phyloP scores from a whole-genome alignment of 805 yeast genomes.

The Cyberlindnera maritima region DNA sequence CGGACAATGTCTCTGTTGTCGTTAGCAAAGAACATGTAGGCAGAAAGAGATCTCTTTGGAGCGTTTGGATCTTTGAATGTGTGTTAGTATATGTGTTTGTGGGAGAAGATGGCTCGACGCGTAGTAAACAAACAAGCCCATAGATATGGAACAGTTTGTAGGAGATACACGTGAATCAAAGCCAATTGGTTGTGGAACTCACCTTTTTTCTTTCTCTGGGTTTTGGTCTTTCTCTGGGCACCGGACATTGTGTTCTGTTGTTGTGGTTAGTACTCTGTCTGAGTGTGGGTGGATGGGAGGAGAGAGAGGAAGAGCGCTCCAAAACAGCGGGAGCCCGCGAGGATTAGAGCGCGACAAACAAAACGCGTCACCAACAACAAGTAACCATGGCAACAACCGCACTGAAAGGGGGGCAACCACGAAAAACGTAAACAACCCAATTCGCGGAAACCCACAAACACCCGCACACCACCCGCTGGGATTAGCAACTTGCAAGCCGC shows the following conservation, averaged over 20 bases:
- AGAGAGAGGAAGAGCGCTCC: neutral
- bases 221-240: constrained; percentile 36
- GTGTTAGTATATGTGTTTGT: constrained; percentile 17
- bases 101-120: too few species aligned
- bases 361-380: neutral
- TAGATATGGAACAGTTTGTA: too few species aligned
- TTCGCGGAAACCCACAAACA: too few species aligned
- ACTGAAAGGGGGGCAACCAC: neutral
- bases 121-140: too few species aligned
- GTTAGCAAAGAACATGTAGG: constrained; percentile 98
- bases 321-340: neutral
- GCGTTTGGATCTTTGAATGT: constrained; percentile 80
- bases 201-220: constrained; percentile 46
- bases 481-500: neutral
- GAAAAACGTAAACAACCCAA: too few species aligned
- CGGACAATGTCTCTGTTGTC: constrained; percentile 95
- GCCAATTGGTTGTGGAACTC: constrained; percentile 7
- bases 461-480: neutral
- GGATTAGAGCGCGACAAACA: too few species aligned
- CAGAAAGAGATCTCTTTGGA: constrained; percentile 97
- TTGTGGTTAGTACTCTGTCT: constrained; percentile 7
- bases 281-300: constrained; percentile 2
- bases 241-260: constrained; percentile 33
- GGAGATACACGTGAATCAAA: too few species aligned
- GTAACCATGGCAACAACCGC: constrained; percentile 2